These are phyloP conservation scores for Peziza echinospora DNA, from an alignment of 495 filamentous ascomycete species.

Conservation along the genomic window DNA sequence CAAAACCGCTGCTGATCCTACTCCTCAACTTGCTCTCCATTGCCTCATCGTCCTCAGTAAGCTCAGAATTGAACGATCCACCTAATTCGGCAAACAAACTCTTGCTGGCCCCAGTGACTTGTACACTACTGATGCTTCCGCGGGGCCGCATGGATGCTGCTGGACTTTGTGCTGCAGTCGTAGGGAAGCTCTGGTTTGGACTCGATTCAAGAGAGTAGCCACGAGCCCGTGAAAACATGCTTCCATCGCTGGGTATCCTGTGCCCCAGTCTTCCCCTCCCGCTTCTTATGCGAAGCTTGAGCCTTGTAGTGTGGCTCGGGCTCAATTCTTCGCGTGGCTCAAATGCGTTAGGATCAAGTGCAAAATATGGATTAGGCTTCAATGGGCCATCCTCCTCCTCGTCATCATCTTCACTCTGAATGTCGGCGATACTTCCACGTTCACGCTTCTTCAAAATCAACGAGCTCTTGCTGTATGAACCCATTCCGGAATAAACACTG, in stretches of 20 bases:
- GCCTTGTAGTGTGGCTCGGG: conserved; percentile 6
- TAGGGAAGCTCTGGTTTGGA: conserved; percentile 34
- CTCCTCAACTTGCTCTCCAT: conserved; percentile 3
- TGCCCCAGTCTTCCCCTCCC: conserved; percentile 6
- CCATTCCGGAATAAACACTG: conserved; percentile 12
- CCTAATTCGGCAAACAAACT: conserved; percentile 81
- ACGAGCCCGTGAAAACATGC: not conserved
- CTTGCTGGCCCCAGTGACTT: conserved; percentile 27
- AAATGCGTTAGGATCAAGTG: not conserved
- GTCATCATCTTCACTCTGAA: conserved; percentile 22
- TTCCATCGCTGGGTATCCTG: conserved; percentile 5
- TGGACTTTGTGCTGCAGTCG: conserved; percentile 28
- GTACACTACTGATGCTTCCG: not conserved
- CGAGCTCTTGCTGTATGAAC: conserved; percentile 21
- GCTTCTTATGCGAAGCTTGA: conserved; percentile 15
- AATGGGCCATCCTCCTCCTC: conserved; percentile 4
- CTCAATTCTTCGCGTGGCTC: conserved; percentile 1
- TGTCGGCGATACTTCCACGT: conserved; percentile 57
- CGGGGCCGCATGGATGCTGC: conserved; percentile 21
- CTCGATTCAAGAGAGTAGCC: not conserved
- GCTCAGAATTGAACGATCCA: conserved; percentile 23
- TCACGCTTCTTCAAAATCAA: conserved; percentile 29
- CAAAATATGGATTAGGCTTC: not conserved
- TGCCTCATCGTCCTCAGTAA: conserved; percentile 10
- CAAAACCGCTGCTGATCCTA: too few species aligned